Base-by-base conservation (phyloP, 495 filamentous ascomycete genomes). In the Aspergillus biplanus region DNA sequence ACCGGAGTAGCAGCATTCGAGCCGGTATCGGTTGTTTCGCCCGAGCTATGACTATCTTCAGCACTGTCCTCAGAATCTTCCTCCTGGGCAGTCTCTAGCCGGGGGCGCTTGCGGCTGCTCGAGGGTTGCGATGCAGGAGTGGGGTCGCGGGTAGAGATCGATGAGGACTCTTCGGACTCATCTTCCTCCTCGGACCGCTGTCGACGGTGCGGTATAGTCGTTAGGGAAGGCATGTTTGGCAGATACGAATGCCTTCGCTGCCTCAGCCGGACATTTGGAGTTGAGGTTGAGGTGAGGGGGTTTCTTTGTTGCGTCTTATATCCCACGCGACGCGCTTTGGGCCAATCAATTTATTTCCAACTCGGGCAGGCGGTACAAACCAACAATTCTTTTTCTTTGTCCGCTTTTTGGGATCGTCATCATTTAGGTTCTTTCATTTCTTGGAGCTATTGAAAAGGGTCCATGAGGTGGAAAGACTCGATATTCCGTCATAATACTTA, bases 41-140 rank as follows among this genome's bases (percentile, higher is more conserved):
- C 63, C 2, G 56, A 54, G 49, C 56, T 63, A 16, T 52, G 34
- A 5, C 69, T 67, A 11, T 64, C 65, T 33, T 61, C 64, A 0
- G 53, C 37, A 1, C 61, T 52, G 8, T 37, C 57, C 13, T 59
- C 49, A 4, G 67, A 64, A 13, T 56, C 50, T 2, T 64, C 69
- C 4, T 59, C 62, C 12, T 58, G 48, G 4, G 68, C 21, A 35
- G 65, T 53, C 62, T 64, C 67, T 32, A 77, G 47, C 42, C 77
- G 74, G 52, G 63, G 61, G 35, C 78, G 75, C 61, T 81, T 81
- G 66, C 64, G 71, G 60, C 56, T 69, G 33, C 33, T 50, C 11
- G 65, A 62, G 15, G 66, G 37, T 32, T 70, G 65, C 15, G 68
- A 66, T 35, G 55, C 44, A n/a, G 69, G 66, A 15, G 74, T 64